Conservation (phyloP, 1,284 basidiomycete species). For the Ceratobasidium sp. region DNA sequence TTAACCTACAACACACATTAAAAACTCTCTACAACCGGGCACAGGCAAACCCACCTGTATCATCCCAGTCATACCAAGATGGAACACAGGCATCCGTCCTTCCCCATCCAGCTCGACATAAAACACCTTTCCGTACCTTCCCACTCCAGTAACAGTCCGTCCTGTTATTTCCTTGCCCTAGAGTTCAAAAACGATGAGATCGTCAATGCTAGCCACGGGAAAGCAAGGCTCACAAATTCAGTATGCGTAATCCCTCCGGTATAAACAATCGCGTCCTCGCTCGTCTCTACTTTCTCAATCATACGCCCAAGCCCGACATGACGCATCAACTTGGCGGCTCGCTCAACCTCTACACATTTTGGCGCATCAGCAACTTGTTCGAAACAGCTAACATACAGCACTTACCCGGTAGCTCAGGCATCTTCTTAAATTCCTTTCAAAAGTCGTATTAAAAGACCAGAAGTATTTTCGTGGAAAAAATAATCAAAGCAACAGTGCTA, state of each 20-base stretch:
- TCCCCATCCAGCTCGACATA: slow-evolving; percentile 74
- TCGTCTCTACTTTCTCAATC: slow-evolving; percentile 68
- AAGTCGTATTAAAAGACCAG: too few relatives aligned
- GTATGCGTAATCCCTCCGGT: slow-evolving; percentile 64
- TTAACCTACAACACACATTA: slow-evolving; percentile 60
- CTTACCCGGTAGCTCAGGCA: slow-evolving; percentile 75
- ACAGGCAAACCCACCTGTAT: slow-evolving; percentile 63
- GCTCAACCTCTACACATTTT: slow-evolving; percentile 71
- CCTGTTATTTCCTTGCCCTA: slow-evolving; percentile 71
- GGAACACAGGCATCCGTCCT: slow-evolving; percentile 74
- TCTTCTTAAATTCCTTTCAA: too few relatives aligned
- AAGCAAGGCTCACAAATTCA: slow-evolving; percentile 69
- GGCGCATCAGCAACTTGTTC: neutral
- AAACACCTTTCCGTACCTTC: slow-evolving; percentile 82
- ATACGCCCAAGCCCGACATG: slow-evolving; percentile 66
- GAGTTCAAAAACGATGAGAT: neutral
- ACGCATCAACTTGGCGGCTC: slow-evolving; percentile 69
- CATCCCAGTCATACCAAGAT: slow-evolving; percentile 88
- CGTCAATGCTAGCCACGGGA: slow-evolving; percentile 5
- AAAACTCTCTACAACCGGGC: slow-evolving; percentile 10
- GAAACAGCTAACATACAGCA: slow-evolving; percentile 15
- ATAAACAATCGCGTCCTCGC: slow-evolving; percentile 77
- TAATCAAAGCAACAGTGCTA: too few relatives aligned
- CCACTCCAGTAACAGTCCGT: slow-evolving; percentile 67
- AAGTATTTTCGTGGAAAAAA: too few relatives aligned